phyloP scores from a whole-genome alignment of 495 filamentous ascomycete genomes.

The Aspergillus ellipticus region DNA sequence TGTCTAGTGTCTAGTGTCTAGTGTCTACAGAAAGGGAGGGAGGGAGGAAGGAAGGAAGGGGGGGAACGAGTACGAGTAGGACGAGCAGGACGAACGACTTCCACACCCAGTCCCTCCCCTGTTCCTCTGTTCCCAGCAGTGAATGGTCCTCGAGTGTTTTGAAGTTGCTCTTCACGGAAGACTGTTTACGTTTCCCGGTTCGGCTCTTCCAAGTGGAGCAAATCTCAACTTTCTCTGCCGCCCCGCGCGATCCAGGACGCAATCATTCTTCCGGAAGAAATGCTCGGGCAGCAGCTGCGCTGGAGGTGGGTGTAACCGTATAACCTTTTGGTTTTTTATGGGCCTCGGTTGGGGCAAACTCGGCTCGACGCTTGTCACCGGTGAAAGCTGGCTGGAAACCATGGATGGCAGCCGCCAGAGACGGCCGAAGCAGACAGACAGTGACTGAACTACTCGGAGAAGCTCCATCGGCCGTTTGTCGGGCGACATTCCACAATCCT shows the following conservation, averaged over 20 bases:
- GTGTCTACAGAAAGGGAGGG: too few species aligned
- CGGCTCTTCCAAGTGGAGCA: conserved; percentile 15
- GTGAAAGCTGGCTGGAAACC: background rate
- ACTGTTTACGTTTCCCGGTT: conserved; percentile 17
- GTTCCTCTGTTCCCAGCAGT: background rate
- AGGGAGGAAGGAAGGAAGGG: too few species aligned
- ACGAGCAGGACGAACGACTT: too few species aligned
- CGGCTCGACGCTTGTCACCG: background rate
- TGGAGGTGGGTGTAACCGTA: too few species aligned
- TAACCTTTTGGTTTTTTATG: background rate
- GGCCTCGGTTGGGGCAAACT: background rate
- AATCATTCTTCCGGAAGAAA: background rate
- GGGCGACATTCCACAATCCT: background rate
- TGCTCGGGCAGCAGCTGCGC: background rate
- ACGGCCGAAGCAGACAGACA: too few species aligned
- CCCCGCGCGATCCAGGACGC: background rate
- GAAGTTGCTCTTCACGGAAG: conserved; percentile 20
- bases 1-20: too few species aligned
- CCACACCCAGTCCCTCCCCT: too few species aligned
- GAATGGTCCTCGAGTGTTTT: conserved; percentile 6
- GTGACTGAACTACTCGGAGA: too few species aligned
- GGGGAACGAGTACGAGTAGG: too few species aligned
- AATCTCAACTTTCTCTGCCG: background rate
- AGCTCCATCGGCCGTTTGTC: background rate
- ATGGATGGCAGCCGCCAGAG: background rate